A percentile compares a stretch with the other conserved stretches of the same genome.
Evolutionary conservation across 1,284 basidiomycete genomes (phyloP).

Genomic region (Ustilago sp.): DNA sequence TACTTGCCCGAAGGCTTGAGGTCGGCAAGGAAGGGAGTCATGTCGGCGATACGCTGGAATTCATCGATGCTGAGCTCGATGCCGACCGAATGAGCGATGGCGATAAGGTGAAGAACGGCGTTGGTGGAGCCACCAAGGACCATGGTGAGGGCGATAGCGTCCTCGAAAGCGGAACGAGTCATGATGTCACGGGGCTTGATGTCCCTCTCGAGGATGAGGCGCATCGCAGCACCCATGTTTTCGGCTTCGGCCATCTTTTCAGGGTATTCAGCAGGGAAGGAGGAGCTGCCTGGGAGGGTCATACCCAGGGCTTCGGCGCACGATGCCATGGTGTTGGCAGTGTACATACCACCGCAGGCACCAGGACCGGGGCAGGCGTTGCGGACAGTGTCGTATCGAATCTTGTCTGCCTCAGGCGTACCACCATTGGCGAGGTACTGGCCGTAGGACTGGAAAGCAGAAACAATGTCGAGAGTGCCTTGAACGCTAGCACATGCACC

Average conservation of each 20-base stretch:
- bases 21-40: slow-evolving; percentile 67
- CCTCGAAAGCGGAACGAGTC: slow-evolving; percentile 64
- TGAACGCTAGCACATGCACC: slow-evolving; percentile 56
- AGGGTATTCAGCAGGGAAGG: slow-evolving; percentile 66
- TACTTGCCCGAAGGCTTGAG: slow-evolving; percentile 69
- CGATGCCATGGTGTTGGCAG: slow-evolving; percentile 69
- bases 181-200: slow-evolving; percentile 68
- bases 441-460: slow-evolving; percentile 68
- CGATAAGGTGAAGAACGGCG: slow-evolving; percentile 67
- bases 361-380: slow-evolving; percentile 67
- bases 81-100: slow-evolving; percentile 66
- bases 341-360: slow-evolving; percentile 69
- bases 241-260: slow-evolving; percentile 67
- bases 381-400: slow-evolving; percentile 65
- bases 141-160: slow-evolving; percentile 68
- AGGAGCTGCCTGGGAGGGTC: slow-evolving; percentile 66
- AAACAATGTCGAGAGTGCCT: slow-evolving; percentile 67
- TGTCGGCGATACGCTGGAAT: slow-evolving; percentile 67
- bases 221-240: slow-evolving; percentile 60
- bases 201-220: slow-evolving; percentile 67
- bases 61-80: slow-evolving; percentile 65
- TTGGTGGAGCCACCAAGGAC: slow-evolving; percentile 68
- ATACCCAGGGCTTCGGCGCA: slow-evolving; percentile 68
- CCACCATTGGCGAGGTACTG: slow-evolving; percentile 66
- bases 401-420: slow-evolving; percentile 64